phyloP scores from a whole-genome alignment of 2,329 filamentous ascomycete species.

The Ophiostoma australiae region DNA sequence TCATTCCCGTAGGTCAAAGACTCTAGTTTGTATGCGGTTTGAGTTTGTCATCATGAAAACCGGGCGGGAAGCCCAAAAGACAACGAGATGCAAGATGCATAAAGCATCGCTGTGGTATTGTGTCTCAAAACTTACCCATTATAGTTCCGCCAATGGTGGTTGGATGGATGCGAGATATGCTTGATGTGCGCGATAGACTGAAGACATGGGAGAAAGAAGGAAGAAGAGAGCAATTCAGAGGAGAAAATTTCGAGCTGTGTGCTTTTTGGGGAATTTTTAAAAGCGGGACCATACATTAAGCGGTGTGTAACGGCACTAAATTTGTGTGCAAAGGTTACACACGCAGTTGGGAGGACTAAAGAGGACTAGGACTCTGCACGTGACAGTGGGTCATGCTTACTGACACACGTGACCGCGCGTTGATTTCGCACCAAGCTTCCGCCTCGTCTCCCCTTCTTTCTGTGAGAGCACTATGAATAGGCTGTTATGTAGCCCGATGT shows the following conservation, averaged over 20 bases:
- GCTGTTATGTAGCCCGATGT: background rate
- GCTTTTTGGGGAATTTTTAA: conserved; percentile 21
- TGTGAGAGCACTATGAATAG: too few relatives aligned
- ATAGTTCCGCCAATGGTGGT: background rate
- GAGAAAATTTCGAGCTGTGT: conserved; percentile 26
- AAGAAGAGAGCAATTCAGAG: conserved; percentile 24
- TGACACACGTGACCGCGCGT: conserved; percentile 36
- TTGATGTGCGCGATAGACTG: background rate
- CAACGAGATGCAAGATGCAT: conserved; percentile 25
- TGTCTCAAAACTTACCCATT: conserved; percentile 30
- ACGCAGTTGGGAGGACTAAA: too few relatives aligned
- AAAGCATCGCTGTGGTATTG: conserved; percentile 16
- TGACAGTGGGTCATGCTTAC: background rate
- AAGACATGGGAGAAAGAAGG: conserved; percentile 14
- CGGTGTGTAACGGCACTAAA: conserved; percentile 24
- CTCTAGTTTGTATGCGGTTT: conserved; percentile 96
- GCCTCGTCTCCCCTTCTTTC: background rate
- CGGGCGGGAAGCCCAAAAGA: conserved; percentile 22
- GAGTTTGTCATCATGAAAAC: conserved; percentile 69
- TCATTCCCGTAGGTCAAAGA: conserved; percentile 89
- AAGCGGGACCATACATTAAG: conserved; percentile 17
- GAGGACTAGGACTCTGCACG: background rate
- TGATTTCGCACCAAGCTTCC: conserved; percentile 26
- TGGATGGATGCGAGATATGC: conserved; percentile 3
- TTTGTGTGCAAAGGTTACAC: conserved; percentile 22